Evolutionary conservation across 345 rosid genomes (phyloP), one percentile per base, ranked within the genome.

Genomic region (Theobroma cacao): DNA sequence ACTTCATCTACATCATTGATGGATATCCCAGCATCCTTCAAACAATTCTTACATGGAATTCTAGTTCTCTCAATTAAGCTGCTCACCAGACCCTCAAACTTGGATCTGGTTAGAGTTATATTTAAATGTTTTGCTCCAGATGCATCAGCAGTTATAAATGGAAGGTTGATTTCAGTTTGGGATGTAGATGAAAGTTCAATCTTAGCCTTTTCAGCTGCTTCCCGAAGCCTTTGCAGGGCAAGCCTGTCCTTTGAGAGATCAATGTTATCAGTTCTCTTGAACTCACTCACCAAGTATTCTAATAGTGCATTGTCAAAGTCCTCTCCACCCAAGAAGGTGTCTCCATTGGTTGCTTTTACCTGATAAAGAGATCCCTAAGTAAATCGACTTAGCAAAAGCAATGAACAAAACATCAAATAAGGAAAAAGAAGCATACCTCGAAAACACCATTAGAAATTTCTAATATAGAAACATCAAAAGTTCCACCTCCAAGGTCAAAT

Each of bases 261-360:
- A 9, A 84, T 76, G 15, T 79, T 40, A 52, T 83, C 84, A 14
- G 58, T 75, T 40, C 53, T 73, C 82, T 80, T 69, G 67, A 76
- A 86, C 67, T 84, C 86, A 13, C 78, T 73, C 20, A 85, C 87
- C 12, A 85, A 72, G 76, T 59, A 85, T 8, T 85, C 85, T 22
- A 82, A 60, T 34, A 85, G 40, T 1, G 85, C 53, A 69, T 82
- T 82, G 60, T 85, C 88, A 74, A 85, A 85, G 43, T 85, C 88
- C 34, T 85, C 86, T 36, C 88, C 86, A 62, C 88, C 88, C 82
- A 85, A 70, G 72, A 85, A 85, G 52, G 88, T 85, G 75, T 85
- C 88, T 24, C 88, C 88, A 64, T 85, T 85, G 63, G 88, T 85
- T 45, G 88, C 85, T 85, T 85, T 85, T 13, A 85, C 85, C 87